phyloP scores from a whole-genome alignment of 306 rosid species.

The Lupinus albus region DNA sequence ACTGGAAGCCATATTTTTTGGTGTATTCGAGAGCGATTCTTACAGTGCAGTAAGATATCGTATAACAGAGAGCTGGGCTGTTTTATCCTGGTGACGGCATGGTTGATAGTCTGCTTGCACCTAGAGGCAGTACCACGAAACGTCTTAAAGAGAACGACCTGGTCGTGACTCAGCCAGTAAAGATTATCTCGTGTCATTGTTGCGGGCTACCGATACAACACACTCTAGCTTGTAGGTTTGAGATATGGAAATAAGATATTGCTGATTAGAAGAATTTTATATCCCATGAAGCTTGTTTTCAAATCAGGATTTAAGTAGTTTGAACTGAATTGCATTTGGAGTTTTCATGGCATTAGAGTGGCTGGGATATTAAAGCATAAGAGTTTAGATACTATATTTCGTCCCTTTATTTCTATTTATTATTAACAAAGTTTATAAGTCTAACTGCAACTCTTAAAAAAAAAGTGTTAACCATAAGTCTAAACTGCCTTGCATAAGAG shows the following conservation, averaged over 20 bases:
- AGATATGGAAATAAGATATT: not conserved
- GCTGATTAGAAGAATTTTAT: not conserved
- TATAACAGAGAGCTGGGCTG: too few relatives aligned
- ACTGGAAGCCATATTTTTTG: too few relatives aligned
- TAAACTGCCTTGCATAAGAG: constrained; percentile 15
- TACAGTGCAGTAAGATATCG: too few relatives aligned
- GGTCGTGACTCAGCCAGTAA: too few relatives aligned
- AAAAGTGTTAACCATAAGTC: not conserved
- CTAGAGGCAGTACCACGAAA: too few relatives aligned
- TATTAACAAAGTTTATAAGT: not conserved
- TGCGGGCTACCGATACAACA: too few relatives aligned
- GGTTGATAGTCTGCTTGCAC: too few relatives aligned
- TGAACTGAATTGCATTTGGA: constrained; percentile 6
- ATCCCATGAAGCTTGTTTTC: not conserved
- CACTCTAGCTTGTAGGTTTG: constrained; percentile 2
- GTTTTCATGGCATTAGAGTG: constrained; percentile 10
- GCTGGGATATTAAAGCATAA: constrained; percentile 1
- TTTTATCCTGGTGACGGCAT: too few relatives aligned
- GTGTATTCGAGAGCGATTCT: too few relatives aligned
- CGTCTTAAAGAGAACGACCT: too few relatives aligned
- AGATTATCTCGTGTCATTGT: too few relatives aligned
- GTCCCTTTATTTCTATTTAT: not conserved
- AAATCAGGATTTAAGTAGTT: constrained; percentile 10
- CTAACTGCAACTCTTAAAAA: not conserved
- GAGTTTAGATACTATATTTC: not conserved